A percentile compares a stretch with the other conserved stretches of the same genome.
Conservation (phyloP, 106 monocot genomes). For the Platanthera zijinensis region DNA sequence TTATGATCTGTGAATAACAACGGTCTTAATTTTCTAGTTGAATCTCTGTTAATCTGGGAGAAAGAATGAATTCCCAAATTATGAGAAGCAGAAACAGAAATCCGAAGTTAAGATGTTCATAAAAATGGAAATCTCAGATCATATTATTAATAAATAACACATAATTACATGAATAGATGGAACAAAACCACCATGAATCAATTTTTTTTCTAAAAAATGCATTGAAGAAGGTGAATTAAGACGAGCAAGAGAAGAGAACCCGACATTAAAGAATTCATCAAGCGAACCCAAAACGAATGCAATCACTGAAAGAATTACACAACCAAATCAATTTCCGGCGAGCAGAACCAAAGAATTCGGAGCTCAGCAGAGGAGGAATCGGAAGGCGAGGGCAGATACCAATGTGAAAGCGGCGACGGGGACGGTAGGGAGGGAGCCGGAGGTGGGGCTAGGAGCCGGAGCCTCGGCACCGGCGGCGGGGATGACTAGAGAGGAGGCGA, state of each 20-base stretch:
- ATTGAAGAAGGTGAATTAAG: neutral
- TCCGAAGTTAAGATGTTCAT: neutral
- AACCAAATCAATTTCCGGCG: neutral
- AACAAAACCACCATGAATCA: neutral
- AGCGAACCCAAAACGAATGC: neutral
- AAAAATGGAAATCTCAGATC: neutral
- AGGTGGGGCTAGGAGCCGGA: constrained; percentile 21
- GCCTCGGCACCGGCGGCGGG: neutral
- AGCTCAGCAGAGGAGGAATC: constrained; percentile 8
- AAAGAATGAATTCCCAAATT: no score
- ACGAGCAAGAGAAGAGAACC: neutral
- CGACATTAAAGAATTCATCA: neutral
- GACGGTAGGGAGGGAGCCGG: neutral
- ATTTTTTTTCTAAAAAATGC: neutral
- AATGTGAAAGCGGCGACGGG: constrained; percentile 3
- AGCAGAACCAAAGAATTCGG: neutral
- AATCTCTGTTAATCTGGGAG: no score
- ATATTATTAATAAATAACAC: neutral
- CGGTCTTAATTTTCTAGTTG: no score
- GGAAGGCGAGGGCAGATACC: constrained; percentile 3
- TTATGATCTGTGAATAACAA: no score
- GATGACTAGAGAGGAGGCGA: constrained; percentile 9
- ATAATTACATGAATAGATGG: constrained; percentile 3
- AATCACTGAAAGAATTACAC: neutral
- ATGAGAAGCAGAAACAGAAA: no score